Evolutionary conservation across 495 filamentous ascomycete species (phyloP).

Genomic region (Massariosphaeria phaeospora): DNA sequence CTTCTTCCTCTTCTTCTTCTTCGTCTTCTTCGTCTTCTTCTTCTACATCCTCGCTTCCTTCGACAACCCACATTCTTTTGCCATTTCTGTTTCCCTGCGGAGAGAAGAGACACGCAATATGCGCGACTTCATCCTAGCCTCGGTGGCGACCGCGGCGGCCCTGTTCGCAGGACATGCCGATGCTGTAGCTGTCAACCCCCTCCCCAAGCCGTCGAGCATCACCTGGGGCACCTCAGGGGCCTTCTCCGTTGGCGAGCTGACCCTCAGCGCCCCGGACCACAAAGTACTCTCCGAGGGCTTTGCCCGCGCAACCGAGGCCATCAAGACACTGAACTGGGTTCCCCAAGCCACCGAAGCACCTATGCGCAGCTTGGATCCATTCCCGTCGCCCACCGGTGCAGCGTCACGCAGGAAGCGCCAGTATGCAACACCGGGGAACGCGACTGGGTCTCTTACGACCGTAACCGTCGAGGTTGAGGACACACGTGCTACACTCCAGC

Average conservation of each 20-base stretch:
- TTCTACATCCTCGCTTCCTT: background rate
- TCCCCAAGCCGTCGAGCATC: slow-evolving; percentile 52
- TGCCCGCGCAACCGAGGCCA: slow-evolving; percentile 47
- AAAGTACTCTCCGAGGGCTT: slow-evolving; percentile 43
- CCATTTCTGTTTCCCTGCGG: background rate
- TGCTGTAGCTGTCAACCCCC: slow-evolving; percentile 51
- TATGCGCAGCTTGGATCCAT: slow-evolving; percentile 45
- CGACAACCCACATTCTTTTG: slow-evolving; percentile 23
- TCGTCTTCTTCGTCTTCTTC: slow-evolving; percentile 2
- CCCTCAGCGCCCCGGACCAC: slow-evolving; percentile 30
- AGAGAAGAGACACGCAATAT: slow-evolving; percentile 1
- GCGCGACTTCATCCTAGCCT: slow-evolving; percentile 21
- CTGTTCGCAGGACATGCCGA: slow-evolving; percentile 5
- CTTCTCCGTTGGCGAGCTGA: slow-evolving; percentile 38
- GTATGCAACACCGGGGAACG: background rate
- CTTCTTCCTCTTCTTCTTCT: background rate
- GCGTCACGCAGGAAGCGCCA: slow-evolving; percentile 39
- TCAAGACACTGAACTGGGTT: slow-evolving; percentile 49
- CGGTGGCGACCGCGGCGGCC: slow-evolving; percentile 5
- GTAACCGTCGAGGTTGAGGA: slow-evolving; percentile 45
- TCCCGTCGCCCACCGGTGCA: slow-evolving; percentile 42
- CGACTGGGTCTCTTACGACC: slow-evolving; percentile 26
- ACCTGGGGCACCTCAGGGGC: slow-evolving; percentile 52
- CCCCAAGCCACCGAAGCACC: slow-evolving; percentile 50
- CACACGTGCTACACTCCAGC: slow-evolving; percentile 44